Conservation (phyloP, 352 stramenopile species). For the Phytopythium oedochilum region DNA sequence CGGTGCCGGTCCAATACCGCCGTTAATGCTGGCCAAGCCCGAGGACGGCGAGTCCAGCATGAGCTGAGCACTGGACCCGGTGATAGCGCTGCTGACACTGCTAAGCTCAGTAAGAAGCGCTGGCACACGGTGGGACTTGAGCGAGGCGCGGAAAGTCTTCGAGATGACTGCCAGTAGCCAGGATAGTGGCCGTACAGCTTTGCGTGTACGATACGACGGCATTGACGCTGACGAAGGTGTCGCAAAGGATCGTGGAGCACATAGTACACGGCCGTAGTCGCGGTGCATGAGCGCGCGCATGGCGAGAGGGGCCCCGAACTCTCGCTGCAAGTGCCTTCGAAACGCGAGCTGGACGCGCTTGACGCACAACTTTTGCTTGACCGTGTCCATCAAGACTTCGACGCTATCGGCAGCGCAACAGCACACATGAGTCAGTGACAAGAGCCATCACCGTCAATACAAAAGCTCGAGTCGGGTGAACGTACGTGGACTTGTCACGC, state of each 20-base stretch:
- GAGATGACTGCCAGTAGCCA: slow-evolving; percentile 65
- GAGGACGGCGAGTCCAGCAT: not conserved
- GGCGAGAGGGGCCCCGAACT: slow-evolving; percentile 58
- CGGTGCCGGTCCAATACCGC: slow-evolving; percentile 47
- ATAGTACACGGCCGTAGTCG: slow-evolving; percentile 27
- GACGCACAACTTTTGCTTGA: slow-evolving; percentile 70
- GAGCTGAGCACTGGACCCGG: not conserved
- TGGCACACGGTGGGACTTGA: slow-evolving; percentile 22
- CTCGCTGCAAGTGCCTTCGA: slow-evolving; percentile 50
- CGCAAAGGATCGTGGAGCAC: too few species aligned
- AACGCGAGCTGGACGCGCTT: slow-evolving; percentile 69
- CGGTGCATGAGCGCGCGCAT: slow-evolving; percentile 75
- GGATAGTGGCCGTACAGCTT: slow-evolving; percentile 36
- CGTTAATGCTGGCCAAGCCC: slow-evolving; percentile 31
- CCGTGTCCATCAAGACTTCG: slow-evolving; percentile 62
- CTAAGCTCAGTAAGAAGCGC: slow-evolving; percentile 43
- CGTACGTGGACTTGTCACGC: slow-evolving; percentile 51
- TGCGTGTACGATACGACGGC: slow-evolving; percentile 25
- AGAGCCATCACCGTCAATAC: not conserved
- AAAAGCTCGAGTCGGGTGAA: slow-evolving; percentile 1
- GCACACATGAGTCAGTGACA: not conserved
- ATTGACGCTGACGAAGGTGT: not conserved
- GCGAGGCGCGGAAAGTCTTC: slow-evolving; percentile 39
- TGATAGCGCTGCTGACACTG: slow-evolving; percentile 28
- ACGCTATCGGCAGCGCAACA: slow-evolving; percentile 13